Percentiles rank a stretch among this genome's conserved stretches.
Conservation (phyloP, 1,284 basidiomycete species). For the Pascua sp. region DNA sequence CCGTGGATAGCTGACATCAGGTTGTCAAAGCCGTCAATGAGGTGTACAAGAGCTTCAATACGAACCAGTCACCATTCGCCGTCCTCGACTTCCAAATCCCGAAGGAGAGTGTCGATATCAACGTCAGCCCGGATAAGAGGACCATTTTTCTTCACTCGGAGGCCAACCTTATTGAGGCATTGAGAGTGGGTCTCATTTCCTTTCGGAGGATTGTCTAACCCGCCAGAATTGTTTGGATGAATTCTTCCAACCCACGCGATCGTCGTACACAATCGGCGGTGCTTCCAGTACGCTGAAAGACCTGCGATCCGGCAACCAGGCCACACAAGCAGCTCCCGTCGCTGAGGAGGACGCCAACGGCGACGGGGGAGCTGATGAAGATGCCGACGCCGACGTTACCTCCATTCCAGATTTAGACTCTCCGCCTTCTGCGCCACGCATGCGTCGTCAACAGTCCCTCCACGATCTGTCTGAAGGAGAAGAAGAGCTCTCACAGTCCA, state of each 20-base stretch:
- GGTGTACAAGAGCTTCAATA: constrained; percentile 79
- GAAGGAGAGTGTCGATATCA: constrained; percentile 83
- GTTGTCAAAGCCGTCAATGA: constrained; percentile 85
- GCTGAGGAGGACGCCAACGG: constrained; percentile 13
- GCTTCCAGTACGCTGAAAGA: constrained; percentile 32
- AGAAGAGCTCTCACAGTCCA: background rate
- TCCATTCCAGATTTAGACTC: no score
- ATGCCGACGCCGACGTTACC: constrained; percentile 8
- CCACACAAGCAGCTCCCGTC: no score
- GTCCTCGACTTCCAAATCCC: constrained; percentile 79
- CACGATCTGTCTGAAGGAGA: constrained; percentile 6
- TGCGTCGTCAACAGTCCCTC: no score
- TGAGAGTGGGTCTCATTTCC: constrained; percentile 60
- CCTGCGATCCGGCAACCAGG: background rate
- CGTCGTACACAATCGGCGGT: constrained; percentile 62
- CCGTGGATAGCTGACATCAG: constrained; percentile 47
- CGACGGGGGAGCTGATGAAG: constrained; percentile 7
- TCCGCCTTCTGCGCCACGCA: no score
- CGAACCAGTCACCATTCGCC: constrained; percentile 74
- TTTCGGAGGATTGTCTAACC: background rate
- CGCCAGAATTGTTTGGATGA: constrained; percentile 59
- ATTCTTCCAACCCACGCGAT: constrained; percentile 63
- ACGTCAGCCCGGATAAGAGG: constrained; percentile 94
- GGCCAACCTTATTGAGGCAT: constrained; percentile 67
- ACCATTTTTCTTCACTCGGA: constrained; percentile 92